Evolutionary conservation across 129 eudicot genomes (phyloP).

Genomic region (Escallonia herrerae): DNA sequence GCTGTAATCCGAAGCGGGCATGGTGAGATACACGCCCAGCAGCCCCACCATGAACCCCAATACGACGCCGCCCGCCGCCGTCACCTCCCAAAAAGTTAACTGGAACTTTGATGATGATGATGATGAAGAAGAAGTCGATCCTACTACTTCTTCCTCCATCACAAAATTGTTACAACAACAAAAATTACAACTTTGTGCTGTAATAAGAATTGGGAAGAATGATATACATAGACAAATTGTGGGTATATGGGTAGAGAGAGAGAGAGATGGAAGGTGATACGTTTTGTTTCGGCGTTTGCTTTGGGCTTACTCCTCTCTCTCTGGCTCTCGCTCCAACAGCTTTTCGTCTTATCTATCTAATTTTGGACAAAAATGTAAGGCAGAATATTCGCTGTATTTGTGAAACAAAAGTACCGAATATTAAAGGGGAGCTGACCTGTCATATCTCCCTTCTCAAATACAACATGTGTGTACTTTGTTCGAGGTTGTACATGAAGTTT

Average conservation of each 20-base stretch:
- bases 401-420: too few relatives aligned
- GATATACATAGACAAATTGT: too few relatives aligned
- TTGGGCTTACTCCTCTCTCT: background rate
- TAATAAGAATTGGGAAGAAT: background rate
- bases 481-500: too few relatives aligned
- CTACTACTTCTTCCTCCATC: slow-evolving; percentile 4
- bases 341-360: background rate
- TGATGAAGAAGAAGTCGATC: slow-evolving; percentile 15
- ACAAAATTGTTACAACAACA: background rate
- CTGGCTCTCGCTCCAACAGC: background rate
- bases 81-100: slow-evolving; percentile 51
- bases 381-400: background rate
- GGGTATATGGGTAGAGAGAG: background rate
- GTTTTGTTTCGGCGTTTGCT: background rate
- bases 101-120: slow-evolving; percentile 43
- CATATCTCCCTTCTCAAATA: too few relatives aligned
- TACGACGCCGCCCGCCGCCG: slow-evolving; percentile 49
- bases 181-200: background rate
- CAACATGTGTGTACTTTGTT: too few relatives aligned
- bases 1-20: slow-evolving; percentile 87
- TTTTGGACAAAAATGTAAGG: background rate
- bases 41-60: slow-evolving; percentile 54
- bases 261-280: background rate
- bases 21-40: slow-evolving; percentile 55
- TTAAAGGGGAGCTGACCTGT: too few relatives aligned